These are phyloP conservation scores for Huntiella moniliformis DNA, from an alignment of 2,329 filamentous ascomycete genomes.

Conservation along the genomic window DNA sequence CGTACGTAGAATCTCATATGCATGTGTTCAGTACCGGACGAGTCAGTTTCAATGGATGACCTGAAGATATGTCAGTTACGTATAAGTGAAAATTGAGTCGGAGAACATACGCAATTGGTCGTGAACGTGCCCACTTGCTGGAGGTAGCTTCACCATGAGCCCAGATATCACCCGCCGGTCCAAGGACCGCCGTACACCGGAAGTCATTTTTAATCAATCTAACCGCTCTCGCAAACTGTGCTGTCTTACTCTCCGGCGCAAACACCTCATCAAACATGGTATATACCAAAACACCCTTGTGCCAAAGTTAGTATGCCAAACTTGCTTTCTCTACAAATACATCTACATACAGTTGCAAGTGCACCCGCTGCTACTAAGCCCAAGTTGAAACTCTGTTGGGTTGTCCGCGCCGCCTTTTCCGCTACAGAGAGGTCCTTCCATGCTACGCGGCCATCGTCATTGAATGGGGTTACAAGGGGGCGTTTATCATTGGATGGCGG, in stretches of 20 bases:
- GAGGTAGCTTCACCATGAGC: conserved; percentile 66
- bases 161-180: conserved; percentile 53
- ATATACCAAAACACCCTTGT: conserved; percentile 55
- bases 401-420: conserved; percentile 70
- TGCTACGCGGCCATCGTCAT: conserved; percentile 64
- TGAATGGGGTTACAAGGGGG: conserved; percentile 61
- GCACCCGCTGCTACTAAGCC: conserved; percentile 57
- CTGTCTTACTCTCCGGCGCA: conserved; percentile 65
- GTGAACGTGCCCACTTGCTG: conserved; percentile 60
- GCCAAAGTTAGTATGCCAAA: neutral
- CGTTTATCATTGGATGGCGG: conserved; percentile 21
- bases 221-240: conserved; percentile 75
- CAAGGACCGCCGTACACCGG: conserved; percentile 54
- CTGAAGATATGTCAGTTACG: neutral
- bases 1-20: conserved; percentile 68
- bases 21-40: conserved; percentile 38
- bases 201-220: conserved; percentile 56
- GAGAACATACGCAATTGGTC: conserved; percentile 36
- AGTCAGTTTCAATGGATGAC: conserved; percentile 10
- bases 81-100: neutral
- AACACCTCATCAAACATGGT: conserved; percentile 70
- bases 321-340: too few species aligned
- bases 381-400: conserved; percentile 82
- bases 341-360: conserved; percentile 46
- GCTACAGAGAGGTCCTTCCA: conserved; percentile 58